A percentile compares a stretch with the other conserved stretches of the same genome.
phyloP scores from a whole-genome alignment of 2,329 filamentous ascomycete species.

The Mariannaea elegans region DNA sequence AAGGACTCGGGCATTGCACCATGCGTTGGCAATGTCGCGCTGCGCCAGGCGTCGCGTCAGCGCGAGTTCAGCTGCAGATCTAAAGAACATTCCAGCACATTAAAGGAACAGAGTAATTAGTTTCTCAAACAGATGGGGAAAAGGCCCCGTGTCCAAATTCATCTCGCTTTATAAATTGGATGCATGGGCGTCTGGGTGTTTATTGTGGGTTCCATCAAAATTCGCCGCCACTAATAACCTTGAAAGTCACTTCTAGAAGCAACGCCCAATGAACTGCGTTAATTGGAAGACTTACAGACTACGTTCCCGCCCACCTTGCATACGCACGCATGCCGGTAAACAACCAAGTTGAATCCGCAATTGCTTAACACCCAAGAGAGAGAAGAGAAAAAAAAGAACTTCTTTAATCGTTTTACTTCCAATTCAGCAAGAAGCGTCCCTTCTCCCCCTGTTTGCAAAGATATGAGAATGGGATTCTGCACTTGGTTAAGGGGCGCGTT shows the following conservation, averaged over 20 bases:
- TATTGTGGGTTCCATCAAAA: constrained; percentile 7
- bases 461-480: constrained; percentile 13
- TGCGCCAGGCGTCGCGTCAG: not conserved
- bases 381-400: too few species aligned
- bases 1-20: too few species aligned
- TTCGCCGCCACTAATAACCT: not conserved
- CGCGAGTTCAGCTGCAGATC: too few species aligned
- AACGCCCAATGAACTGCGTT: not conserved
- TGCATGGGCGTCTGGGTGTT: constrained; percentile 3
- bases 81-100: not conserved
- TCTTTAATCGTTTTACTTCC: not conserved
- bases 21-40: not conserved
- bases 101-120: constrained; percentile 7
- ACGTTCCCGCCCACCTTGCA: too few species aligned
- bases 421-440: too few species aligned
- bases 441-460: not conserved
- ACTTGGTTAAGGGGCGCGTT: constrained; percentile 17
- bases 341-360: too few species aligned
- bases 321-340: too few species aligned
- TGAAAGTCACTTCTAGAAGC: not conserved
- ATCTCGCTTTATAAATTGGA: constrained; percentile 15
- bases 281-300: too few species aligned
- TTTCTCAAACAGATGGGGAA: constrained; percentile 1
- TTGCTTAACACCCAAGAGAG: too few species aligned
- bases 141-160: constrained; percentile 7